These are phyloP conservation scores for Colletotrichum coccodes DNA, from an alignment of 2,329 filamentous ascomycete species.

Conservation along the genomic window DNA sequence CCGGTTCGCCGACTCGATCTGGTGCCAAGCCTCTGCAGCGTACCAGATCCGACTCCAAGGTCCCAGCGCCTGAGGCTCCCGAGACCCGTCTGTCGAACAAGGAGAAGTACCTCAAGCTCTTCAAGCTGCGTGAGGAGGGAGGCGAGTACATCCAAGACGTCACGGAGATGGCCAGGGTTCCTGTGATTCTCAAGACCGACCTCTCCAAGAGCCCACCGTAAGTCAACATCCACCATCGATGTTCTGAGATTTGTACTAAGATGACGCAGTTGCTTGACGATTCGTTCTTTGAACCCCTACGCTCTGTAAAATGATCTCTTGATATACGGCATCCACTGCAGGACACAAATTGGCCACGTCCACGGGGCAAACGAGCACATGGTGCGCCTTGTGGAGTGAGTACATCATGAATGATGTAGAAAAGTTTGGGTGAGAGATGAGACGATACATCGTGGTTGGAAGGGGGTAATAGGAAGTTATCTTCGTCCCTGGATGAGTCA, in stretches of 20 bases:
- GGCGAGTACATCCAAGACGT: constrained; percentile 99
- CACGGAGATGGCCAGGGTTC: constrained; percentile 95
- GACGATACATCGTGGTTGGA: constrained; percentile 17
- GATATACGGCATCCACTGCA: background rate
- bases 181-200: constrained; percentile 98
- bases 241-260: constrained; percentile 47
- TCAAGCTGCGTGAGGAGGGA: constrained; percentile 89
- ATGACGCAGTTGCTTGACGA: constrained; percentile 77
- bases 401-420: constrained; percentile 18
- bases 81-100: constrained; percentile 89
- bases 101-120: constrained; percentile 94
- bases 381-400: background rate
- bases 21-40: constrained; percentile 79
- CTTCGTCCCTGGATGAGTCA: constrained; percentile 31
- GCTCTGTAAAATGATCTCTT: constrained; percentile 58
- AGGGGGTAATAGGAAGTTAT: constrained; percentile 27
- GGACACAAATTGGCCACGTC: background rate
- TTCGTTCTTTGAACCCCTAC: constrained; percentile 84
- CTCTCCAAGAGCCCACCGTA: constrained; percentile 99
- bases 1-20: constrained; percentile 86
- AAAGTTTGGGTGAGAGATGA: constrained; percentile 28
- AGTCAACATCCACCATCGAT: constrained; percentile 56
- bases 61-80: constrained; percentile 77
- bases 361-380: background rate
- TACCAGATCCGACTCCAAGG: constrained; percentile 93